These are phyloP conservation scores for Saccharum spontaneum DNA, from an alignment of 176 grass and related monocot genomes.

Conservation along the genomic window DNA sequence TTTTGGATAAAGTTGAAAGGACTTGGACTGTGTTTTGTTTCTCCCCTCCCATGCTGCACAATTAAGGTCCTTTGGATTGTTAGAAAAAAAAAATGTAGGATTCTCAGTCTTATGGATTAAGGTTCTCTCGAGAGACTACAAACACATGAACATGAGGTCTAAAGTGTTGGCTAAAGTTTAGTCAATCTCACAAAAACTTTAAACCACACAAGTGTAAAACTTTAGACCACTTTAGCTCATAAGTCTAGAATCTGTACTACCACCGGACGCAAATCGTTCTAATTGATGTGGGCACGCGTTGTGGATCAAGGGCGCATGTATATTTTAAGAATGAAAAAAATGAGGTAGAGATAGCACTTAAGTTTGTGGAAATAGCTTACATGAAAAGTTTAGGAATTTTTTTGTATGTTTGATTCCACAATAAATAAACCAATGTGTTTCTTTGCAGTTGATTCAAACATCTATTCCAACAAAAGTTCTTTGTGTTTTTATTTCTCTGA, in stretches of 20 bases:
- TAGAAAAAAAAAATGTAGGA: not conserved
- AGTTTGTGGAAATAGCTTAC: not conserved
- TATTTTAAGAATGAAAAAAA: no score
- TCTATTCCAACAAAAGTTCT: not conserved
- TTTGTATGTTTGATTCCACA: not conserved
- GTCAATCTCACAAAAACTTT: no score
- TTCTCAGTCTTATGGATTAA: not conserved
- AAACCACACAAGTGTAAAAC: no score
- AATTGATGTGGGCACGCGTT: no score
- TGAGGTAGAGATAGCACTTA: not conserved
- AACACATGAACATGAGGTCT: no score
- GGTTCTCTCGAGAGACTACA: not conserved
- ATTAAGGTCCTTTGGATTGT: not conserved
- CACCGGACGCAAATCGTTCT: no score
- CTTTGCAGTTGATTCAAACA: not conserved
- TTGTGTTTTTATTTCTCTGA: not conserved
- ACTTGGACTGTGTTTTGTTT: not conserved
- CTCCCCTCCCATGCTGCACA: not conserved
- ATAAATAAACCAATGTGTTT: not conserved
- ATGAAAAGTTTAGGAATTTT: not conserved
- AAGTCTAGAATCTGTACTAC: no score
- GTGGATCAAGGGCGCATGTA: no score
- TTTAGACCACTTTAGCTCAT: no score
- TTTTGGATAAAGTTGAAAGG: constrained; percentile 12
- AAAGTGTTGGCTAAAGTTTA: no score